A percentile compares a stretch with the other conserved stretches of the same genome.
Conservation (phyloP, 1,284 basidiomycete species). For the Cryptococcus depauperatus region DNA sequence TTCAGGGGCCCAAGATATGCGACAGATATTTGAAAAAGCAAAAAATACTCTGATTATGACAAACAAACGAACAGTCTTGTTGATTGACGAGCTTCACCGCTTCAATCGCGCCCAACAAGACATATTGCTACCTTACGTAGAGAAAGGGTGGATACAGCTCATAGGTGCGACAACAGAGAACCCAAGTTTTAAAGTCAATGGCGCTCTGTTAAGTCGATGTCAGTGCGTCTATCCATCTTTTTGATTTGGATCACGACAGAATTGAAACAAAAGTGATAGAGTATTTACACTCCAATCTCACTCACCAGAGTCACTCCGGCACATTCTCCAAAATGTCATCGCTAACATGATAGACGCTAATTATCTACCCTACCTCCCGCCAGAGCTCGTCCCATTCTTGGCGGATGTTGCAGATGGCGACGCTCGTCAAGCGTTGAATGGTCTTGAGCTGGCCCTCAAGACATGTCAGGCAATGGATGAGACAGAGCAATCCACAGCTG, state of each 20-base stretch:
- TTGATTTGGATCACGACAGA: background rate
- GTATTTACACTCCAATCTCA: constrained; percentile 40
- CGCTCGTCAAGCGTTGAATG: constrained; percentile 46
- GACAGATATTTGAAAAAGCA: constrained; percentile 71
- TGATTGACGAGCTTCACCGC: constrained; percentile 75
- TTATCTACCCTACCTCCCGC: constrained; percentile 40
- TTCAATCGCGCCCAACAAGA: constrained; percentile 77
- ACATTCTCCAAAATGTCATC: constrained; percentile 39
- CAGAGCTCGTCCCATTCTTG: constrained; percentile 49
- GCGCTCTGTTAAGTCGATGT: constrained; percentile 70
- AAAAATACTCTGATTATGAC: constrained; percentile 60
- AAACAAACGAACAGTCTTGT: constrained; percentile 43
- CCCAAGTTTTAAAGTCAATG: constrained; percentile 75
- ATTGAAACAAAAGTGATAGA: constrained; percentile 15
- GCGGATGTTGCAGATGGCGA: constrained; percentile 48
- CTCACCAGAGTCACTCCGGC: constrained; percentile 30
- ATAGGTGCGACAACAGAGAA: constrained; percentile 90
- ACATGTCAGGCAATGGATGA: constrained; percentile 22
- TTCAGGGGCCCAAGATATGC: constrained; percentile 69
- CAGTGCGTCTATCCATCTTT: constrained; percentile 49
- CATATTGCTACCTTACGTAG: constrained; percentile 70
- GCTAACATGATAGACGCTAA: constrained; percentile 24
- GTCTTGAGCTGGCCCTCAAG: constrained; percentile 46
- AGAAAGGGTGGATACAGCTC: constrained; percentile 69
- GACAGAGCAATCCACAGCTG: constrained; percentile 4